phyloP scores from a whole-genome alignment of 1,139 yeast species.

The Geotrichum siamense region DNA sequence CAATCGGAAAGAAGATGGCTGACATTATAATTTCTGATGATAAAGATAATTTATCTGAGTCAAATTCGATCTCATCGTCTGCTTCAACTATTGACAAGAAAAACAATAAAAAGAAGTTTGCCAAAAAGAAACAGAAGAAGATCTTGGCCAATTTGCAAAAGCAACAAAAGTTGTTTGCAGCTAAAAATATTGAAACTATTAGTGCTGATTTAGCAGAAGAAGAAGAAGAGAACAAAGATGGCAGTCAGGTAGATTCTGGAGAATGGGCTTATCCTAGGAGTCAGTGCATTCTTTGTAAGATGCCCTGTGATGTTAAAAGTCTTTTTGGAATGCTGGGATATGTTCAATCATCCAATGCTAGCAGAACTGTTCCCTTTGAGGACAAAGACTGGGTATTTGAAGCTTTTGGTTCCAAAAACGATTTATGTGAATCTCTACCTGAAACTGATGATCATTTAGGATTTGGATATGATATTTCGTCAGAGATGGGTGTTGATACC shows the following conservation, averaged over 20 bases:
- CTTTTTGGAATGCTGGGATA: constrained; percentile 70
- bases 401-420: constrained; percentile 51
- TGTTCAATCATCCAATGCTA: constrained; percentile 52
- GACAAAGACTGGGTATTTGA: constrained; percentile 60
- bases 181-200: constrained; percentile 31
- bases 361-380: constrained; percentile 57
- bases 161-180: constrained; percentile 67
- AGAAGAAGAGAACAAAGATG: constrained; percentile 25
- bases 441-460: constrained; percentile 30
- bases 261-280: constrained; percentile 73
- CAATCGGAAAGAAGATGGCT: neutral
- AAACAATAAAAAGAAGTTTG: constrained; percentile 34
- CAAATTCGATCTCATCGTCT: constrained; percentile 7
- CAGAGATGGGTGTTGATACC: neutral
- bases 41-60: neutral
- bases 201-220: constrained; percentile 31
- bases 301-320: constrained; percentile 61
- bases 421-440: constrained; percentile 38
- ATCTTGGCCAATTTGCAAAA: constrained; percentile 64
- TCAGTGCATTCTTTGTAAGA: constrained; percentile 83
- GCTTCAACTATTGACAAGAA: constrained; percentile 4
- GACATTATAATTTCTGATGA: neutral
- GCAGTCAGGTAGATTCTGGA: constrained; percentile 37
- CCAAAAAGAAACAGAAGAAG: constrained; percentile 64
- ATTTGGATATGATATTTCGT: constrained; percentile 19